A percentile compares a stretch with the other conserved stretches of the same genome.
phyloP scores from a whole-genome alignment of 495 filamentous ascomycete species.

The Margaritispora aquatica region DNA sequence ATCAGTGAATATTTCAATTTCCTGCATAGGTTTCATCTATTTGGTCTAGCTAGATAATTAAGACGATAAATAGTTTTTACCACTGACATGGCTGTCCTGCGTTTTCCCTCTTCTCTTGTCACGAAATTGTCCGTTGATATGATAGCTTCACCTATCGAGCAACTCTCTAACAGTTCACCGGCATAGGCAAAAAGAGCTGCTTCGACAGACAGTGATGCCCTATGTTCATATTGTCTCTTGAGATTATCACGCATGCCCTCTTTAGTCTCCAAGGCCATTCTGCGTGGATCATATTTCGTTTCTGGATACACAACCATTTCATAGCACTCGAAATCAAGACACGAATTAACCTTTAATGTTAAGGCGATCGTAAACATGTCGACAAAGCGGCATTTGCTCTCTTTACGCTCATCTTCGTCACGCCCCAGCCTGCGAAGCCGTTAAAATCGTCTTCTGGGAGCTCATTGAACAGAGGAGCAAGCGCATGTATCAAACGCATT shows the following conservation, averaged over 20 bases:
- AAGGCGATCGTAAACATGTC: conserved; percentile 7
- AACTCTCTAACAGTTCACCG: not conserved
- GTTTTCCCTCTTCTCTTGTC: not conserved
- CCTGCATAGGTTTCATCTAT: too few relatives aligned
- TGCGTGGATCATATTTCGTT: not conserved
- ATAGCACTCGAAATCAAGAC: conserved; percentile 9
- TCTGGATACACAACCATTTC: conserved; percentile 4
- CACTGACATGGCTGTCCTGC: not conserved
- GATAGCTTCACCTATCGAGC: not conserved
- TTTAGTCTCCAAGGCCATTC: not conserved
- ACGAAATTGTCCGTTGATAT: conserved; percentile 1
- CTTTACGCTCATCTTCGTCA: not conserved
- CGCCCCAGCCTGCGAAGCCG: conserved; percentile 8
- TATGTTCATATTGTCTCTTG: not conserved
- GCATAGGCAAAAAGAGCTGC: conserved; percentile 1
- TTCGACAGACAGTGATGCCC: not conserved
- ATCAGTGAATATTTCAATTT: too few relatives aligned
- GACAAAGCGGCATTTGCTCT: not conserved
- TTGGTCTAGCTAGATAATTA: too few relatives aligned
- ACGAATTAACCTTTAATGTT: conserved; percentile 4
- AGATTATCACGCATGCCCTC: conserved; percentile 1
- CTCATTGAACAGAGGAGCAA: conserved; percentile 7
- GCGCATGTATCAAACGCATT: not conserved
- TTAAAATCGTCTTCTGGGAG: conserved; percentile 1
- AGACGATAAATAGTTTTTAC: not conserved